Percentiles rank a stretch among this genome's conserved stretches.
These are phyloP conservation scores for Calonectria hawksworthii DNA, from an alignment of 2,329 filamentous ascomycete genomes.

Conservation along the genomic window DNA sequence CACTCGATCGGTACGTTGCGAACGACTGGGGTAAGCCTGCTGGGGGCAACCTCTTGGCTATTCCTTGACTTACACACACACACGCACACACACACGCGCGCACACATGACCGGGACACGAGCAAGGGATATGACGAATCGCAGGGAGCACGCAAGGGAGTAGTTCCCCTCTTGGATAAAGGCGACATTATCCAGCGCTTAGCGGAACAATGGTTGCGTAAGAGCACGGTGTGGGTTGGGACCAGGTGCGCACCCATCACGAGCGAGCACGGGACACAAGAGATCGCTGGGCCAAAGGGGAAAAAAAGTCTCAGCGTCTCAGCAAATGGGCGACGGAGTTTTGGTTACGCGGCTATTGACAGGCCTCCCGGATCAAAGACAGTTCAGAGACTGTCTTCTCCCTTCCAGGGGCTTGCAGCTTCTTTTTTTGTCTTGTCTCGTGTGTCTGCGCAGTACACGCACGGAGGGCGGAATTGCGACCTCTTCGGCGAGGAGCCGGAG, in stretches of 20 bases:
- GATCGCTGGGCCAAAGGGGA: not conserved
- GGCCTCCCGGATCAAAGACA: not conserved
- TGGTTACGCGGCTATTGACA: not conserved
- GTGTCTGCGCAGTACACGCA: not conserved
- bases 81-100: not conserved
- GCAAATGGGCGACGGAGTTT: not conserved
- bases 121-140: not conserved
- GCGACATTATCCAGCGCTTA: not conserved
- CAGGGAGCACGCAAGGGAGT: not conserved
- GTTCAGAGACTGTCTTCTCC: not conserved
- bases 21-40: not conserved
- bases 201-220: not conserved
- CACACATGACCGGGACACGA: not conserved
- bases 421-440: not conserved
- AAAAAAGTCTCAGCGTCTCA: not conserved
- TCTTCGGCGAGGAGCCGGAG: not conserved
- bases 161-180: not conserved
- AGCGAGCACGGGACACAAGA: not conserved
- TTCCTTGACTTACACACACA: not conserved
- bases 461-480: not conserved
- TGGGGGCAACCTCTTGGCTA: not conserved
- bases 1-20: not conserved
- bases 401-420: not conserved
- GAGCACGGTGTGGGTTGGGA: not conserved
- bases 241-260: not conserved